phyloP scores from a whole-genome alignment of 352 stramenopile species.

The Pythium myriotylum region DNA sequence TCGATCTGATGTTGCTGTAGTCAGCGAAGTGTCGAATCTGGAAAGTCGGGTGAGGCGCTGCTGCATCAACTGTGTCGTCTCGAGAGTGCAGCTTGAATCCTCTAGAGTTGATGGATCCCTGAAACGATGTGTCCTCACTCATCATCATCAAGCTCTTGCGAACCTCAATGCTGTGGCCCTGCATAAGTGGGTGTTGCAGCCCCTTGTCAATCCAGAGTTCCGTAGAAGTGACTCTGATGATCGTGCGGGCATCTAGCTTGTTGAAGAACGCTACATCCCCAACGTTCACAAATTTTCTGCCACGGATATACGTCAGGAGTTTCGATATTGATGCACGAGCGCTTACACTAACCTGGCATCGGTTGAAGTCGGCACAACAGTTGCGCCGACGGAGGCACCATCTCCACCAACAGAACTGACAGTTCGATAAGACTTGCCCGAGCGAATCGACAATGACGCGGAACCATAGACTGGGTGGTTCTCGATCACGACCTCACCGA shows the following conservation, averaged over 20 bases:
- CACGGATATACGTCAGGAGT: background rate
- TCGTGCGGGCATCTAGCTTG: constrained; percentile 48
- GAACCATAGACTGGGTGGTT: constrained; percentile 62
- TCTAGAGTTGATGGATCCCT: constrained; percentile 48
- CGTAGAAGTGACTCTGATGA: constrained; percentile 42
- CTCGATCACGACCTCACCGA: constrained; percentile 53
- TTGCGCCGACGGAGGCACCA: constrained; percentile 42
- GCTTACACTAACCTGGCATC: constrained; percentile 41
- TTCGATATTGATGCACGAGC: too few species aligned
- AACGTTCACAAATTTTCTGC: constrained; percentile 46
- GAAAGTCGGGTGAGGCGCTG: constrained; percentile 36
- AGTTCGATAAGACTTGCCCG: constrained; percentile 46
- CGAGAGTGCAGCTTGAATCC: constrained; percentile 50
- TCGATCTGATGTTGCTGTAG: constrained; percentile 32
- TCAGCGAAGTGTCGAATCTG: constrained; percentile 62
- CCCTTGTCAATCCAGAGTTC: constrained; percentile 52
- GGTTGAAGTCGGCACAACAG: constrained; percentile 39
- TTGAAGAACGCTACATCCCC: constrained; percentile 62
- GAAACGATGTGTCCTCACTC: constrained; percentile 47
- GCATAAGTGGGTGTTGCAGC: constrained; percentile 43
- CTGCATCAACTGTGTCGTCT: constrained; percentile 42
- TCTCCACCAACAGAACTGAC: constrained; percentile 37
- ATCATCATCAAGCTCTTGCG: constrained; percentile 48
- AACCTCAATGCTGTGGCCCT: constrained; percentile 47
- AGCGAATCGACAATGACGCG: constrained; percentile 55